Base-by-base conservation (phyloP, 106 monocot species). In the Dendrobium nobile region DNA sequence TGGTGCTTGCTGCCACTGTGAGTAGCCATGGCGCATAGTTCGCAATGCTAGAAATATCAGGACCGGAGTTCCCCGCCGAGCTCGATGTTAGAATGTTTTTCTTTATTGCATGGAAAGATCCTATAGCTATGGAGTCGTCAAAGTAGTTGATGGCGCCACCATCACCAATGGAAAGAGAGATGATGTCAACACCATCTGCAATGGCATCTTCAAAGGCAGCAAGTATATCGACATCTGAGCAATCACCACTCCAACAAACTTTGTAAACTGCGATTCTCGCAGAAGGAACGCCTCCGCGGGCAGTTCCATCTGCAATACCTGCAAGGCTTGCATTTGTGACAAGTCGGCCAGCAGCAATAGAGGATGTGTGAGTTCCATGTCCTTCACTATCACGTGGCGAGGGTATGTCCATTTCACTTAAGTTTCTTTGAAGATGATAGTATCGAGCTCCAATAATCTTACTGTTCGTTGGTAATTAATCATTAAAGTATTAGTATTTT, bases 331-430 rank as follows among this genome's bases (percentile, higher is more conserved):
- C 82, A 28, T 78, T 11, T 41, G 77, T 73, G 19, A 79, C 48
- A 4, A 67, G 74, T 8, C 82, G 78, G 6, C 91, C 91, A 43
- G 91, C 90, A 5, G 84, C 86, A 7, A 88, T 91, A 54, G 90
- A 91, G 18, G 88, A 79, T 15, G 90, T 91, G 86, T 88, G 91
- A n/a, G 84, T 84, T 18, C 88, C 91, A 41, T 91, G 91, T 11
- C 91, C 91, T 27, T 91, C 84, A 28, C 75, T 79, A 37, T 88
- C 91, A 2, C 88, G 70, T 27, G 91, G 82, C 9, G 51, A 51
- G 15, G 51, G 51, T 10, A 11, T 51, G 13, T 51, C 13, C 11
- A 9, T 11, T 51, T 51, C 2, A 11, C 51, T 51, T 51, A 51
- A 11, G 51, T 51, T 51, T 9, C 51, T 11, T 51, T 51, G 11